These are phyloP conservation scores for Elaeagnus macrophylla DNA, from an alignment of 306 rosid genomes.

Conservation along the genomic window DNA sequence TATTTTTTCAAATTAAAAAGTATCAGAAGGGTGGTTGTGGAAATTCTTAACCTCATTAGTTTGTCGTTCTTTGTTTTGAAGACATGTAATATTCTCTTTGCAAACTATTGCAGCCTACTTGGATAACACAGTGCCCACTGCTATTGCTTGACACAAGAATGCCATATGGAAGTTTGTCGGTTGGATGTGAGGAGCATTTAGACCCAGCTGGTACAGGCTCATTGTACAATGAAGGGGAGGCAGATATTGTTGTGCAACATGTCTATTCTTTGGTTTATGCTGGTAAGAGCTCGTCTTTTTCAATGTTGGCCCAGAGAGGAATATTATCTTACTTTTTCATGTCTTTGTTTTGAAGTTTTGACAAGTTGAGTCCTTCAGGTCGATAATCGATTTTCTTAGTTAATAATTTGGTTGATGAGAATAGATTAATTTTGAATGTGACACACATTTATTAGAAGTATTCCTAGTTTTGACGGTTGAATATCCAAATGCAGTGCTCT, in stretches of 20 bases:
- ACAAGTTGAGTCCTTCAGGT: neutral
- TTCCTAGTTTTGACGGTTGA: neutral
- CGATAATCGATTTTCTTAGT: neutral
- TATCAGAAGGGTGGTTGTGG: too few relatives aligned
- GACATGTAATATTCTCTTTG: neutral
- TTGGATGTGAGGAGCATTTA: slow-evolving; percentile 70
- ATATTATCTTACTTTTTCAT: neutral
- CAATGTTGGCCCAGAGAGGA: neutral
- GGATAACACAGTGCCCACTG: slow-evolving; percentile 82
- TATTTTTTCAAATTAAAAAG: too few relatives aligned
- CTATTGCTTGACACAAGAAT: slow-evolving; percentile 74
- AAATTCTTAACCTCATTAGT: neutral
- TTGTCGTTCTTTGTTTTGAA: neutral
- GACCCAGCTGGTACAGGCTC: slow-evolving; percentile 88
- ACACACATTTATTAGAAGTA: neutral
- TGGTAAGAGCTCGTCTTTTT: slow-evolving; percentile 27
- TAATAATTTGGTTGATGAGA: neutral
- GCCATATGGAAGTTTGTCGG: slow-evolving; percentile 73
- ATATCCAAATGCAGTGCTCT: neutral
- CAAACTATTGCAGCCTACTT: slow-evolving; percentile 47
- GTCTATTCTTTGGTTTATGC: slow-evolving; percentile 56
- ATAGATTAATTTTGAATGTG: neutral
- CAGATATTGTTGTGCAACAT: slow-evolving; percentile 70
- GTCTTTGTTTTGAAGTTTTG: neutral
- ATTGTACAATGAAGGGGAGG: slow-evolving; percentile 74